Percentiles rank a stretch among this genome's conserved stretches.
These are phyloP conservation scores for Kwoniella botswanensis DNA, from an alignment of 768 basidiomycete genomes.

Conservation along the genomic window DNA sequence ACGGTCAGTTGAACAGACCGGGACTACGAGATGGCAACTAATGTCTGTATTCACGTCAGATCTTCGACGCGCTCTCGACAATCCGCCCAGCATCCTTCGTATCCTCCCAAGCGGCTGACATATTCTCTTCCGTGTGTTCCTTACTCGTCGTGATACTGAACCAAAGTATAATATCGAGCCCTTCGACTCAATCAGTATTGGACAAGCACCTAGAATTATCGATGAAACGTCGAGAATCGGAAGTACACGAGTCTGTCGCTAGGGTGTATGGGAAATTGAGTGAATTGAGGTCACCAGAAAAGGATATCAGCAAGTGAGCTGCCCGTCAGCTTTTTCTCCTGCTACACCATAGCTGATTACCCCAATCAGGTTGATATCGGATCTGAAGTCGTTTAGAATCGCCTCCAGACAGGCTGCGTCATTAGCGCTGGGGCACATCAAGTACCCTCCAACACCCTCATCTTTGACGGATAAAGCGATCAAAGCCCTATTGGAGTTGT, in stretches of 20 bases:
- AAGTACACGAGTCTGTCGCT: slow-evolving; percentile 79
- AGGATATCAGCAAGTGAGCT: slow-evolving; percentile 73
- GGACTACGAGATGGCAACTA: neutral
- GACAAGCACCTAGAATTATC: slow-evolving; percentile 65
- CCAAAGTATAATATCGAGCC: slow-evolving; percentile 60
- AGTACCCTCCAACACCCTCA: slow-evolving; percentile 25
- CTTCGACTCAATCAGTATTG: slow-evolving; percentile 59
- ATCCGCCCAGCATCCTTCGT: slow-evolving; percentile 69
- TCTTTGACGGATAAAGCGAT: slow-evolving; percentile 22
- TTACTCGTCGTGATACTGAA: slow-evolving; percentile 72
- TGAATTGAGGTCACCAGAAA: slow-evolving; percentile 69
- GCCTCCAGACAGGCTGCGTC: slow-evolving; percentile 45
- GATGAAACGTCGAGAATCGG: slow-evolving; percentile 68
- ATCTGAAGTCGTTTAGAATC: slow-evolving; percentile 41
- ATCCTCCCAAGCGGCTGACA: slow-evolving; percentile 71
- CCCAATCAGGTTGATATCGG: slow-evolving; percentile 31
- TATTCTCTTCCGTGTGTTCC: slow-evolving; percentile 73
- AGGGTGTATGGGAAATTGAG: slow-evolving; percentile 73
- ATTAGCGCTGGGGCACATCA: slow-evolving; percentile 41
- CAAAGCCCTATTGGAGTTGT: slow-evolving; percentile 33
- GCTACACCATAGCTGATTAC: slow-evolving; percentile 5
- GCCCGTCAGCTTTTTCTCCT: no score
- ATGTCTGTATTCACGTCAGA: slow-evolving; percentile 61
- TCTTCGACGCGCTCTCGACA: slow-evolving; percentile 67
- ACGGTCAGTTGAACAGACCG: slow-evolving; percentile 61